phyloP scores from a whole-genome alignment of 352 stramenopile species.

The Globisporangium parvum region DNA sequence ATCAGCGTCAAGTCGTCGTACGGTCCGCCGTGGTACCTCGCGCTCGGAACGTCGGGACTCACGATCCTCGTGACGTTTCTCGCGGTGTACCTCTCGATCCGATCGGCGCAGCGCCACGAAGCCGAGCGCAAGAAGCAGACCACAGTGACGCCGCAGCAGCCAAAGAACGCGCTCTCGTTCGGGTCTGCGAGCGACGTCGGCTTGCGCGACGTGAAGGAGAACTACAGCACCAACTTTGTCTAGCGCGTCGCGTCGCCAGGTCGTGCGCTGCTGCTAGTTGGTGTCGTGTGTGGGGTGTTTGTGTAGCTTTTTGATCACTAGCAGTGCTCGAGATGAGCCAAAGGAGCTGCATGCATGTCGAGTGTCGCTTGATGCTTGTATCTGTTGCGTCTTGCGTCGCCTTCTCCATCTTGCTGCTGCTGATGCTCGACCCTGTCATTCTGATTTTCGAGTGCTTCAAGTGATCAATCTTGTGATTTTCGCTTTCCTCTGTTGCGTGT shows the following conservation, averaged over 20 bases:
- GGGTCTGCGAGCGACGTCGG: conserved; percentile 16
- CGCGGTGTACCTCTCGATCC: conserved; percentile 7
- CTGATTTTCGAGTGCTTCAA: too few species aligned
- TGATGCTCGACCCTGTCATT: too few species aligned
- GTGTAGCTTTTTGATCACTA: neutral
- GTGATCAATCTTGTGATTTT: too few species aligned
- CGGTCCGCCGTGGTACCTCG: conserved; percentile 10
- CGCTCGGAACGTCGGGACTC: conserved; percentile 1
- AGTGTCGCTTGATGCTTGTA: too few species aligned
- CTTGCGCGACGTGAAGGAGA: conserved; percentile 13
- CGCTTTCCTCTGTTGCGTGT: too few species aligned
- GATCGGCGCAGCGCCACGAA: conserved; percentile 1
- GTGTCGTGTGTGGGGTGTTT: neutral
- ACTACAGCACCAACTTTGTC: conserved; percentile 40
- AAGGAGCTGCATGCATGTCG: too few species aligned
- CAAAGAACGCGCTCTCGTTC: conserved; percentile 14
- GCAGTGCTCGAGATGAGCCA: too few species aligned
- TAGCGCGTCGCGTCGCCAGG: neutral
- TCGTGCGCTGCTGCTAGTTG: neutral
- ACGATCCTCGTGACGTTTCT: conserved; percentile 8
- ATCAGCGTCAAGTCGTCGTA: conserved; percentile 13
- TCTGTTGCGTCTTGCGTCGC: too few species aligned
- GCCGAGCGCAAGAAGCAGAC: conserved; percentile 12
- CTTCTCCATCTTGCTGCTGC: too few species aligned
- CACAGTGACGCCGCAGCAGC: conserved; percentile 12